Evolutionary conservation across 768 basidiomycete species (phyloP).

Genomic region (Phylloporus scabripes): DNA sequence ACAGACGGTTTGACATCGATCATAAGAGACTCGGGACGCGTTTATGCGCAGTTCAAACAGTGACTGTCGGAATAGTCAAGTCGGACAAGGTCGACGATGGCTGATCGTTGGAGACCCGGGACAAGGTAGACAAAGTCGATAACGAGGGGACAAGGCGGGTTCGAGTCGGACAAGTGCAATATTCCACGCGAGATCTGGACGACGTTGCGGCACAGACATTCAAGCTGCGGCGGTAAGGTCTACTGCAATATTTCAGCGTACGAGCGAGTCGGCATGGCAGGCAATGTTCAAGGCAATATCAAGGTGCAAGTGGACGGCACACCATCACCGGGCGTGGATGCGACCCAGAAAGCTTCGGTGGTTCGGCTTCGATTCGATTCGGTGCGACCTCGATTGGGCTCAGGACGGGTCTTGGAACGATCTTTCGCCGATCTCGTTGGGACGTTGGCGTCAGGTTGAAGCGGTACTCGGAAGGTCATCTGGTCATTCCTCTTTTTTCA

Average conservation of each 20-base stretch:
- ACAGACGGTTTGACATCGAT: not conserved
- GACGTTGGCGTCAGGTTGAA: not conserved
- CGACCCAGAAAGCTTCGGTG: not conserved
- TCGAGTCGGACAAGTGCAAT: no score
- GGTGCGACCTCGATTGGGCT: not conserved
- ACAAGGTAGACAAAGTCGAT: no score
- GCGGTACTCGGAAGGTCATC: not conserved
- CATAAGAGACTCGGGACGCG: not conserved
- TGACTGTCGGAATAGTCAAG: not conserved
- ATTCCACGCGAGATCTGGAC: no score
- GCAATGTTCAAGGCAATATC: not conserved
- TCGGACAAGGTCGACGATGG: not conserved
- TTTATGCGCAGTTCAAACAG: not conserved
- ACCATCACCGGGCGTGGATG: not conserved
- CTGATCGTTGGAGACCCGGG: no score
- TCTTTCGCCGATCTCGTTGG: not conserved
- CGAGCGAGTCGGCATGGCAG: no score
- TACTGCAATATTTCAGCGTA: no score
- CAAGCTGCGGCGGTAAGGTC: no score
- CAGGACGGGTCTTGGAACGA: not conserved
- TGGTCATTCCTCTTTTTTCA: not conserved
- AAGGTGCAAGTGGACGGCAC: not conserved
- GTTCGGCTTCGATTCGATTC: not conserved
- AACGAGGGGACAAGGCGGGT: no score
- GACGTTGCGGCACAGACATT: no score